phyloP scores from a whole-genome alignment of 2,329 filamentous ascomycete genomes.

The Macroventuria anomochaeta region DNA sequence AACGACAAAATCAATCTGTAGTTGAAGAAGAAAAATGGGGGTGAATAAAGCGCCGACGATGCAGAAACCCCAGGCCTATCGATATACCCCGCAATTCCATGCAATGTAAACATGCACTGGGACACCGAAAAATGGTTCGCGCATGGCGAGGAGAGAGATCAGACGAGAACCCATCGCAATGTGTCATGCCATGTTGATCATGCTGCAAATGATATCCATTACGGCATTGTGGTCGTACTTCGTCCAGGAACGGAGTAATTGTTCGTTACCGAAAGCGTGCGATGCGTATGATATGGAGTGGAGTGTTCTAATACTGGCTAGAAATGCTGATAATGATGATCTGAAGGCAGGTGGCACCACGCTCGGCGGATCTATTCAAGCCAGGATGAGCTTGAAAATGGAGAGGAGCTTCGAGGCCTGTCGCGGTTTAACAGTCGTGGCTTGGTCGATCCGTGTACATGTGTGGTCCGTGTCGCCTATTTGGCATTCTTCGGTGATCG shows the following conservation, averaged over 20 bases:
- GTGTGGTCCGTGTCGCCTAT: neutral
- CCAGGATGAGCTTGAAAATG: neutral
- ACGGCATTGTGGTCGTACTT: conserved; percentile 8
- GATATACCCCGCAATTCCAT: conserved; percentile 34
- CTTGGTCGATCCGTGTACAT: neutral
- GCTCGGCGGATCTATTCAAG: neutral
- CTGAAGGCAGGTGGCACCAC: neutral
- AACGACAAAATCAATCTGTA: conserved; percentile 20
- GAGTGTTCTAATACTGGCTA: conserved; percentile 1
- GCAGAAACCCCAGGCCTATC: conserved; percentile 26
- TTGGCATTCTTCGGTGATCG: neutral
- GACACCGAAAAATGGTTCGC: conserved; percentile 31
- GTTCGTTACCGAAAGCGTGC: neutral
- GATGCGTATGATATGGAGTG: neutral
- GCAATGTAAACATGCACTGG: conserved; percentile 36
- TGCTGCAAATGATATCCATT: conserved; percentile 1
- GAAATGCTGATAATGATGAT: neutral
- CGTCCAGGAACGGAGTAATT: neutral
- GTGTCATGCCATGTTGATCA: conserved; percentile 4
- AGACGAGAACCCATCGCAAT: conserved; percentile 5
- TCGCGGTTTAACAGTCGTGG: neutral
- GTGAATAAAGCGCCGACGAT: conserved; percentile 28
- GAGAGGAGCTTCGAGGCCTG: neutral
- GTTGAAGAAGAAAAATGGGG: conserved; percentile 21
- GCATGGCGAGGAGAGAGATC: conserved; percentile 1